Evolutionary conservation across 1,139 yeast genomes (phyloP), one percentile per base, ranked within the genome.

Genomic region (Pichia sp.): DNA sequence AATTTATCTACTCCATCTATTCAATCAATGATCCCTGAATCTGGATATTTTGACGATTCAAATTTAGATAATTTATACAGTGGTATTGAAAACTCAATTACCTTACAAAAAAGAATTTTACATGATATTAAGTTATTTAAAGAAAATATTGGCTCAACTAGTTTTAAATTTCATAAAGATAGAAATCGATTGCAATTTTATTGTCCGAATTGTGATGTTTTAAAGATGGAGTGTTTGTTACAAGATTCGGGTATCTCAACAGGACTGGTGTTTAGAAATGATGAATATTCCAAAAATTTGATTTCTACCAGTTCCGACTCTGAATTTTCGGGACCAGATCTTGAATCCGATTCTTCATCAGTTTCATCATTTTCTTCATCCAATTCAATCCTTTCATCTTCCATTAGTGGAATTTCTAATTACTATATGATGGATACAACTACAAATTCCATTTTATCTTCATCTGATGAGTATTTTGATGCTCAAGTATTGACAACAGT

Each of bases 191-290:
- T 30, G 41, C 65, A 79, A 53, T 74, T 80, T 42, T 78, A 75
- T 59, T 80, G 80, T 59, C 81, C 84, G 31, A 80, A 79, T 60
- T 73, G 80, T 55, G 83, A 79, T 53, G 65, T 68, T 18, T 62
- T 58, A 25, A 79, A 75, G 58, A 69, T 80, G 61, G 83, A 79
- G 58, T 53, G 53, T 26, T 64, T 80, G 46, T 65, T 81, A 53
- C 59, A 69, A 44, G 86, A 80, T 40, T 67, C 74, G 50, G 75
- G 73, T 38, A 72, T 81, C 10, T 60, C 70, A 7, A 73, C 74
- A 32, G 86, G 85, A 0, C 30, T 53, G 5, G 64, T 72, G 6
- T 39, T 39, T 29, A 34, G 33, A 32, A 44, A 44, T 36, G 39
- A 32, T 10, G 48, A 45, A 39, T 11, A 2, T 5, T 8, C 10